These are phyloP conservation scores for Gloeophyllum trabeum DNA, from an alignment of 768 basidiomycete species.

Conservation along the genomic window DNA sequence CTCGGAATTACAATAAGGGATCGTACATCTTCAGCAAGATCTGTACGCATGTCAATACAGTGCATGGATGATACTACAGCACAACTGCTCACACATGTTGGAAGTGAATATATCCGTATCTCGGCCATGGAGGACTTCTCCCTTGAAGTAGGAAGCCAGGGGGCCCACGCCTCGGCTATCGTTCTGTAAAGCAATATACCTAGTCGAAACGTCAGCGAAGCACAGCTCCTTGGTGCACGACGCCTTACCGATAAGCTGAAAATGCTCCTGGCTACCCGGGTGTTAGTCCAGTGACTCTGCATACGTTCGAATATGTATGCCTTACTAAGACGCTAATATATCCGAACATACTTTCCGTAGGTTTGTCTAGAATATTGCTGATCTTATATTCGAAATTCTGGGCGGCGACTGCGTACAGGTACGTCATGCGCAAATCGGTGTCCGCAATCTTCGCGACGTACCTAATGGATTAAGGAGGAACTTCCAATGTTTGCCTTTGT, in stretches of 20 bases:
- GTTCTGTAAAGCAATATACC: constrained; percentile 85
- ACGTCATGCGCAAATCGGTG: background rate
- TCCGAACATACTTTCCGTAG: constrained; percentile 84
- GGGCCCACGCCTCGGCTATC: constrained; percentile 75
- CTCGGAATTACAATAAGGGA: no score
- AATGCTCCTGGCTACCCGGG: constrained; percentile 76
- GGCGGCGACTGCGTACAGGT: constrained; percentile 57
- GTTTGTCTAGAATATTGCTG: constrained; percentile 84
- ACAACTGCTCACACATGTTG: constrained; percentile 69
- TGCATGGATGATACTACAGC: background rate
- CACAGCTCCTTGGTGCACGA: constrained; percentile 14
- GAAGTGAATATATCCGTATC: constrained; percentile 92
- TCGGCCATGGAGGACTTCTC: constrained; percentile 74
- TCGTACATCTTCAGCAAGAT: constrained; percentile 87
- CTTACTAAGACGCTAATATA: constrained; percentile 87
- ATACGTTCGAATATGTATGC: background rate
- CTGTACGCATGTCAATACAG: constrained; percentile 21
- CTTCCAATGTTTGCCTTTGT: constrained; percentile 86
- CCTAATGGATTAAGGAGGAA: constrained; percentile 77
- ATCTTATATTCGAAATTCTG: constrained; percentile 97
- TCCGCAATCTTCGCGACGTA: constrained; percentile 16
- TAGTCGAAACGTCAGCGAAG: constrained; percentile 21
- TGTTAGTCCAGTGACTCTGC: constrained; percentile 5
- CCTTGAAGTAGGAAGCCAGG: constrained; percentile 94
- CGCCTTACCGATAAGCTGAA: constrained; percentile 65